A percentile compares a stretch with the other conserved stretches of the same genome.
These are phyloP conservation scores for Sclerotinia spermophila DNA, from an alignment of 2,329 filamentous ascomycete genomes.

Conservation along the genomic window DNA sequence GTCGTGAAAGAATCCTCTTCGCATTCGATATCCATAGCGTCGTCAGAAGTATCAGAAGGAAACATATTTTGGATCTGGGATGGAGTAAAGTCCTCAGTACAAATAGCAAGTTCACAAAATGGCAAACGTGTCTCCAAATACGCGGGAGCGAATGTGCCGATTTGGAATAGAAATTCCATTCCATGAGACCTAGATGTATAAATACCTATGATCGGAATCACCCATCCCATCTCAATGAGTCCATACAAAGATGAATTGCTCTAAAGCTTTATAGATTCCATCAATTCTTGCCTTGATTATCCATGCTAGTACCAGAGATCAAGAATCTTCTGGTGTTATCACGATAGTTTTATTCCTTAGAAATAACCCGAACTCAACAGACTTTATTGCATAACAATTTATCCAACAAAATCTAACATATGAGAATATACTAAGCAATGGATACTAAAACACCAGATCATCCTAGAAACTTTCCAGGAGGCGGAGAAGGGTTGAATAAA, in stretches of 20 bases:
- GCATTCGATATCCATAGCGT: background rate
- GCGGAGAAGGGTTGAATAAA: background rate
- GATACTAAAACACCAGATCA: background rate
- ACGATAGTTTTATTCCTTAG: background rate
- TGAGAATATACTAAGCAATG: background rate
- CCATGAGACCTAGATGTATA: background rate
- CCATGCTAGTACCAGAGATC: too few species aligned
- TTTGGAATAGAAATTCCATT: background rate
- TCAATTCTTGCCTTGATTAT: background rate
- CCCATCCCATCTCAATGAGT: background rate
- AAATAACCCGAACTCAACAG: background rate
- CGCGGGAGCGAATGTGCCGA: background rate
- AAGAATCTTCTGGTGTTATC: background rate
- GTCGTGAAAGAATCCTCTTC: background rate
- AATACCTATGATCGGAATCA: background rate
- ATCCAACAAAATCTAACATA: background rate
- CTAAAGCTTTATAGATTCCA: too few species aligned
- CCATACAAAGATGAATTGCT: background rate
- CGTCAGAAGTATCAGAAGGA: background rate
- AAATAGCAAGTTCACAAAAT: background rate
- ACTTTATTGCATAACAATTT: background rate
- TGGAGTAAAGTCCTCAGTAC: background rate
- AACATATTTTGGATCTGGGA: background rate
- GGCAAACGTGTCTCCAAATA: too few species aligned
- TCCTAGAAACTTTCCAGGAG: background rate